Percentiles rank a stretch among this genome's conserved stretches.
Conservation (phyloP, 129 eudicot genomes). For the Flaveria trinervia region DNA sequence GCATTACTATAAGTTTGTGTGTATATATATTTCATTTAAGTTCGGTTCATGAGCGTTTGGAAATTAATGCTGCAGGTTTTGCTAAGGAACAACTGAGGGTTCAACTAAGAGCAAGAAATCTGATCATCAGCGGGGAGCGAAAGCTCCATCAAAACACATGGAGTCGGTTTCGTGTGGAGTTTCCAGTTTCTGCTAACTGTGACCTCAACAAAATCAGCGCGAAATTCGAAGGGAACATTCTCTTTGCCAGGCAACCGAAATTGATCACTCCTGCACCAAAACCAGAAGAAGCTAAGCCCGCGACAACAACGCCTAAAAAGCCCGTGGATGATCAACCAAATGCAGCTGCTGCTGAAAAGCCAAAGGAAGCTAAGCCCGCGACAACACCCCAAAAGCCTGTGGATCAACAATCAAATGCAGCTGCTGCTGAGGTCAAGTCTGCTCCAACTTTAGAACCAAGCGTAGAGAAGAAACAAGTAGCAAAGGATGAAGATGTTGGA, state of each 20-base stretch:
- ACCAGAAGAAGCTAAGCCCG: constrained; percentile 32
- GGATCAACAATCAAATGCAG: constrained; percentile 15
- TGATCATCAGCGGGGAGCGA: constrained; percentile 63
- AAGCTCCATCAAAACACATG: constrained; percentile 44
- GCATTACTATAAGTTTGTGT: too few species aligned
- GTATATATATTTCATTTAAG: too few species aligned
- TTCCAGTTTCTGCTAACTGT: constrained; percentile 50
- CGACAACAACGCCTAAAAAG: constrained; percentile 32
- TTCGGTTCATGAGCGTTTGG: background rate
- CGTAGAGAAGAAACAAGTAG: constrained; percentile 6
- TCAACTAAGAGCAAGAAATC: constrained; percentile 42
- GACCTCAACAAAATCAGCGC: constrained; percentile 59
- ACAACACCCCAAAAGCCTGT: constrained; percentile 36
- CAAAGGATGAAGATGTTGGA: constrained; percentile 18
- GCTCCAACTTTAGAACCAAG: constrained; percentile 18
- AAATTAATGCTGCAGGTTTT: constrained; percentile 46
- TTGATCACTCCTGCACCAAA: constrained; percentile 39
- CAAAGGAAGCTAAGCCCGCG: constrained; percentile 30
- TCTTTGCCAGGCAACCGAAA: constrained; percentile 56
- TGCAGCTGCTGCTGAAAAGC: constrained; percentile 22
- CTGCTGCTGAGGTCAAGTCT: constrained; percentile 15
- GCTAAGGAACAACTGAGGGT: constrained; percentile 66
- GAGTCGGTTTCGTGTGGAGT: constrained; percentile 64
- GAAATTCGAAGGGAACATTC: constrained; percentile 56
- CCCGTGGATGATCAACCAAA: constrained; percentile 25